Evolutionary conservation across 1,139 yeast species (phyloP).

Genomic region (Entelexis paramagnoliae): DNA sequence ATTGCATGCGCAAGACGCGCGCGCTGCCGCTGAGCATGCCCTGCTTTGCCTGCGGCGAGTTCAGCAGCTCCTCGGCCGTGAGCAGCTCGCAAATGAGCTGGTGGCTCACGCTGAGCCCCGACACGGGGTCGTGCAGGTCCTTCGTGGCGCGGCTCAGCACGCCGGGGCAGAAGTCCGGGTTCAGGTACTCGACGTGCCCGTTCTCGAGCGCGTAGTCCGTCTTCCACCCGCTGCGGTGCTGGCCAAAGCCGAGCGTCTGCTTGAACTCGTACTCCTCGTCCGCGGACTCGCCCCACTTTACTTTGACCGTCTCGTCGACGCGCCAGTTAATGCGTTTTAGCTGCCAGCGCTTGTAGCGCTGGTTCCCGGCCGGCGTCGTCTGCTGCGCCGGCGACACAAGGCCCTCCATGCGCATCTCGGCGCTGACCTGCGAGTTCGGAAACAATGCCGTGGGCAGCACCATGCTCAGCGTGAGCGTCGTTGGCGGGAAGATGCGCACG

Average conservation of each 20-base stretch:
- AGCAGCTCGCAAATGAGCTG: slow-evolving; percentile 71
- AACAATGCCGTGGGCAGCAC: slow-evolving; percentile 79
- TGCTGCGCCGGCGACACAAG: slow-evolving; percentile 36
- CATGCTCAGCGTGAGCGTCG: slow-evolving; percentile 77
- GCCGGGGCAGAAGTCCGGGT: slow-evolving; percentile 38
- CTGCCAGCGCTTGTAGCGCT: slow-evolving; percentile 64
- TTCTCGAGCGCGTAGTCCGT: slow-evolving; percentile 60
- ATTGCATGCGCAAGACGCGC: slow-evolving; percentile 87
- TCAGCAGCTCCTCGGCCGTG: slow-evolving; percentile 68
- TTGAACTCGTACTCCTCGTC: slow-evolving; percentile 22
- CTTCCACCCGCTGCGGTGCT: slow-evolving; percentile 86
- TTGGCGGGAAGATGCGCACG: slow-evolving; percentile 87
- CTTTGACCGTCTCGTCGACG: slow-evolving; percentile 68
- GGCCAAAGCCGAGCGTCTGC: slow-evolving; percentile 55
- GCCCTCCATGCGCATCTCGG: slow-evolving; percentile 75
- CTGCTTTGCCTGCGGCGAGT: slow-evolving; percentile 31
- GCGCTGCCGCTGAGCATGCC: slow-evolving; percentile 93
- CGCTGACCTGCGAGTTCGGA: slow-evolving; percentile 76
- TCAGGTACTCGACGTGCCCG: slow-evolving; percentile 69
- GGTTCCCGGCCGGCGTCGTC: slow-evolving; percentile 15
- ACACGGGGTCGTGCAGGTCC: slow-evolving; percentile 46
- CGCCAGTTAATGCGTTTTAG: slow-evolving; percentile 86
- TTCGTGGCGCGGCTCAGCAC: slow-evolving; percentile 25
- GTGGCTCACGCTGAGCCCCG: slow-evolving; percentile 70
- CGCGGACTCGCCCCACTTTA: slow-evolving; percentile 26